Conservation (phyloP, 139 green algal species). For the Chlamydomonas applanata region DNA sequence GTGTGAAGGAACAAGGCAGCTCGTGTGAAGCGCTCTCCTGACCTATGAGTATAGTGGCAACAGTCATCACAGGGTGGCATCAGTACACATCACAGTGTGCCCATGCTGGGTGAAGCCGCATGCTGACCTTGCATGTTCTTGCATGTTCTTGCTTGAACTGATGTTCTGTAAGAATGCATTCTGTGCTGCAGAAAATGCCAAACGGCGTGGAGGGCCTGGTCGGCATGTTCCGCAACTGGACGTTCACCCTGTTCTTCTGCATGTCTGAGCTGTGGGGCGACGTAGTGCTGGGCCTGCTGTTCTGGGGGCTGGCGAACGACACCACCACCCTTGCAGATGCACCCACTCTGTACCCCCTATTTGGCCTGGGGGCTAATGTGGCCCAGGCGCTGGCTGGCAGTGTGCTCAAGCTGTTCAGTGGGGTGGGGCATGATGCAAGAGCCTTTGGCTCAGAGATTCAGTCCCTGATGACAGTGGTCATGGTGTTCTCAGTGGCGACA, state of each 20-base stretch:
- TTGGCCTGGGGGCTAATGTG: conserved; percentile 95
- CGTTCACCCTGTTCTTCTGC: conserved; percentile 94
- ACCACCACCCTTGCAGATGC: conserved; percentile 87
- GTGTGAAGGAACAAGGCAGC: too few relatives aligned
- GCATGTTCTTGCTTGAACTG: too few relatives aligned
- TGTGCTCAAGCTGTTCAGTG: conserved; percentile 54
- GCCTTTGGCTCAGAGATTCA: conserved; percentile 35
- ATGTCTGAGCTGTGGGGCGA: conserved; percentile 84
- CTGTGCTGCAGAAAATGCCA: conserved; percentile 40
- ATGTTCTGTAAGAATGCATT: too few relatives aligned
- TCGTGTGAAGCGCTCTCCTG: too few relatives aligned
- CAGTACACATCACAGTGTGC: too few relatives aligned
- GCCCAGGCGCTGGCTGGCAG: conserved; percentile 76
- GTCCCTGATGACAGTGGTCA: conserved; percentile 39
- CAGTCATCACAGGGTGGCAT: too few relatives aligned
- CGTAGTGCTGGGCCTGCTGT: conserved; percentile 83
- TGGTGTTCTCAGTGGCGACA: conserved; percentile 28
- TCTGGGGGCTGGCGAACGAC: conserved; percentile 96
- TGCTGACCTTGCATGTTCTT: too few relatives aligned
- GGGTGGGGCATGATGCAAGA: background rate
- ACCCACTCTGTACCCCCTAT: conserved; percentile 90
- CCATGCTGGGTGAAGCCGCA: too few relatives aligned
- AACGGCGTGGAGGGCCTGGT: conserved; percentile 63
- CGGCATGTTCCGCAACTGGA: conserved; percentile 92
- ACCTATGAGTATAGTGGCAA: too few relatives aligned